phyloP scores from a whole-genome alignment of 768 basidiomycete genomes.

The Clitopilus passeckerianus region DNA sequence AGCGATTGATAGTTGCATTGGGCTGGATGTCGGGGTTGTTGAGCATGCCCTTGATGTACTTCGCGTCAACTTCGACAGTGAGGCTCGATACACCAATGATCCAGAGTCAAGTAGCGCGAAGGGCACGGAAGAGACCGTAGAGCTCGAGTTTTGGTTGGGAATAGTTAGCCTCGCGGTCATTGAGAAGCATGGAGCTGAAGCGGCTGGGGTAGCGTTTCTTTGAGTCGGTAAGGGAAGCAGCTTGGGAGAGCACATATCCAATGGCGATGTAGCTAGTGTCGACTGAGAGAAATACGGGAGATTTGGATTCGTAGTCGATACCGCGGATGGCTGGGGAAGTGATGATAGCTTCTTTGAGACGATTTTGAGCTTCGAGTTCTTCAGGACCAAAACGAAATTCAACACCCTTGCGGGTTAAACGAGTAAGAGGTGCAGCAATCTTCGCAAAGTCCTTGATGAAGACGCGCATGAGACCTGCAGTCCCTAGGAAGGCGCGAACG shows the following conservation, averaged over 20 bases:
- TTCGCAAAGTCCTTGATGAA: no score
- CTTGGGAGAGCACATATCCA: no score
- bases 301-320: background rate
- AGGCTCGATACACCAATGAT: constrained; percentile 22
- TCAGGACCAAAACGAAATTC: no score
- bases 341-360: no score
- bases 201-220: constrained; percentile 14
- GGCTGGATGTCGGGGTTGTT: constrained; percentile 29
- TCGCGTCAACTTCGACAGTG: constrained; percentile 23
- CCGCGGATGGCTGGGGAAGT: no score
- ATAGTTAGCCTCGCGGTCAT: constrained; percentile 23
- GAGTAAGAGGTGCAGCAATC: no score
- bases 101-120: constrained; percentile 13
- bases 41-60: constrained; percentile 29
- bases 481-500: no score
- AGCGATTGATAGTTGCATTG: constrained; percentile 27
- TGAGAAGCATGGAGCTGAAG: constrained; percentile 34
- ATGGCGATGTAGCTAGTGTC: constrained; percentile 24
- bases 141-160: constrained; percentile 37
- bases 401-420: no score
- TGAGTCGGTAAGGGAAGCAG: constrained; percentile 30
- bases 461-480: no score
- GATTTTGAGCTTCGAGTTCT: no score
- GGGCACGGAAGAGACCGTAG: constrained; percentile 24
- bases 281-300: constrained; percentile 1